Evolutionary conservation across 495 filamentous ascomycete genomes (phyloP), one percentile per base, ranked within the genome.

Genomic region (Podospora sp.): DNA sequence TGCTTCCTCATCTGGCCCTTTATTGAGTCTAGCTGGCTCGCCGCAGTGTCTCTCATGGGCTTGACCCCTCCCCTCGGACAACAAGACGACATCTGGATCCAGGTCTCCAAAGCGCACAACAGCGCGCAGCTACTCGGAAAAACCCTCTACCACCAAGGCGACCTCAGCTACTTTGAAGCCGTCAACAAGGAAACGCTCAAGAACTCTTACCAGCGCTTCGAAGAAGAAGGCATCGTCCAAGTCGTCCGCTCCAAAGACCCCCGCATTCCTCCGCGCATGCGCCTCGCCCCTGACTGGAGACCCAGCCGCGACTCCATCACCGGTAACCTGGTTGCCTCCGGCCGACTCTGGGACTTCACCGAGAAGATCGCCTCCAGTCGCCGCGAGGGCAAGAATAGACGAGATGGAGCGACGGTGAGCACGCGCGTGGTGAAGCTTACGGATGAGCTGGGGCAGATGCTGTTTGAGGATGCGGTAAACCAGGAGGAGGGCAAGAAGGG

Each of bases 1-100:
- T 97, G 93, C 77, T 98, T 97, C 83, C 78, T 98, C 22, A 92
- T 98, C 68, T 98, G 95, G 95, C 95, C 95, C 0, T 98, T 98
- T 71, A 93, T 97, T 64, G 95, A 99, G 74, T 90, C 92, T 0
- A 87, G 83, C 56, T 99, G 95, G 95, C 87, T 98, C 16, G 93
- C 92, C 7, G 89, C 92, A 0, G 89, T 97, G 0, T 91, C 91
- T 1, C 84, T 97, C 1, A 87, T 96, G 77, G 92, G 93, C 12
- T 83, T 98, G 8, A 90, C 91, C 0, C 94, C 94, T 2, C 93
- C 91, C 1, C 64, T 83, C 4, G 79, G 81, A 24, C 78, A 84
- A 36, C 78, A 83, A 46, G 83, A 85, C 20, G 87, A 91, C 50
- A 81, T 88, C 20, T 97, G 93, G 92, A 84, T 98, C 29, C 88